These are phyloP conservation scores for Sarcocystis neurona DNA, from an alignment of 169 alveolate species.

Conservation along the genomic window DNA sequence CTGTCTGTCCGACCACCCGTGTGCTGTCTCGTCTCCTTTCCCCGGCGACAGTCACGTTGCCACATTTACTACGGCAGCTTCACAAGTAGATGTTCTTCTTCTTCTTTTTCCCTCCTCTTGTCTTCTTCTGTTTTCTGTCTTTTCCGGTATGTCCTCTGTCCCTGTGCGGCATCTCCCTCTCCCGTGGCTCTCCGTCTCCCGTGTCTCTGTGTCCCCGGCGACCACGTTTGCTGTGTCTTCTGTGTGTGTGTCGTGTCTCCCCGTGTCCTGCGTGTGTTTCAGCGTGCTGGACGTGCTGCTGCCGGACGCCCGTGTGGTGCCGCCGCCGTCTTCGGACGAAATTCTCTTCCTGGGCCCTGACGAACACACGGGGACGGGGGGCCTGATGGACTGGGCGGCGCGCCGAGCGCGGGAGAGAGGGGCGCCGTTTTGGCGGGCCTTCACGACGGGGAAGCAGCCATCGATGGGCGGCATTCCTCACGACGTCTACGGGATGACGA, in stretches of 20 bases:
- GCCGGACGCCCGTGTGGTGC: constrained; percentile 65
- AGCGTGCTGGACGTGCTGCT: constrained; percentile 42
- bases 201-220: too few relatives aligned
- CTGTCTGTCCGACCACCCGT: too few relatives aligned
- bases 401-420: constrained; percentile 77
- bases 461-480: constrained; percentile 89
- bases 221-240: too few relatives aligned
- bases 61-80: too few relatives aligned
- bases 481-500: constrained; percentile 88
- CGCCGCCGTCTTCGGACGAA: constrained; percentile 57
- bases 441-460: constrained; percentile 86
- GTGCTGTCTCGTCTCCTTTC: too few relatives aligned
- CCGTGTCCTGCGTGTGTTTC: neutral
- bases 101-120: neutral
- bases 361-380: constrained; percentile 75
- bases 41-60: too few relatives aligned
- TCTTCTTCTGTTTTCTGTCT: neutral
- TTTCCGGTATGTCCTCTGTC: too few relatives aligned
- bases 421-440: constrained; percentile 76
- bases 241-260: neutral
- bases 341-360: constrained; percentile 46
- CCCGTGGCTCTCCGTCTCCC: too few relatives aligned
- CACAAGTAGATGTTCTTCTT: too few relatives aligned
- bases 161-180: too few relatives aligned
- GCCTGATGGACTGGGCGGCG: constrained; percentile 86